Percentiles rank a stretch among this genome's conserved stretches.
Evolutionary conservation across 345 rosid species (phyloP).

Genomic region (Eucalyptus polybractea): DNA sequence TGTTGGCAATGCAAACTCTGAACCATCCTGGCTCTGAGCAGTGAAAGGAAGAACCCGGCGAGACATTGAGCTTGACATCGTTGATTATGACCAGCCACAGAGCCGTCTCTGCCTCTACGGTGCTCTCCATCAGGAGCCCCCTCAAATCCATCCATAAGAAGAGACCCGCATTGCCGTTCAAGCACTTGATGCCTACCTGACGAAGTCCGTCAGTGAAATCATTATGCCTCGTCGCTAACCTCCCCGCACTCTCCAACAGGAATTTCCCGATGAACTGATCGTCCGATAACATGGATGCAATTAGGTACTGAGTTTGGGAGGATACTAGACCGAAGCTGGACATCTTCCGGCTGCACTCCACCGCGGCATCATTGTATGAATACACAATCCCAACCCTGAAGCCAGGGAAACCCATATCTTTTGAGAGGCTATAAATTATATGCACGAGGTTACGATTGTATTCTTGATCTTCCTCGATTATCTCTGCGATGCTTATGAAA

Average conservation of each 20-base stretch:
- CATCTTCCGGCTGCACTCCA: slow-evolving; percentile 70
- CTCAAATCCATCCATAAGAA: slow-evolving; percentile 84
- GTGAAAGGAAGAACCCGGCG: slow-evolving; percentile 84
- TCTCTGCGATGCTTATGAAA: too few species aligned
- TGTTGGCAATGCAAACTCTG: slow-evolving; percentile 87
- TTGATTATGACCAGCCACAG: slow-evolving; percentile 68
- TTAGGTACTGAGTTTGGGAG: slow-evolving; percentile 72
- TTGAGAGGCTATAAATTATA: too few species aligned
- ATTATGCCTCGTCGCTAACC: slow-evolving; percentile 38
- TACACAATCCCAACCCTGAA: too few species aligned
- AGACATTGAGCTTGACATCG: slow-evolving; percentile 78
- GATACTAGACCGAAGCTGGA: slow-evolving; percentile 91
- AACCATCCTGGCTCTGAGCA: slow-evolving; percentile 91
- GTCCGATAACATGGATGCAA: slow-evolving; percentile 78
- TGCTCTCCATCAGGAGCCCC: slow-evolving; percentile 37
- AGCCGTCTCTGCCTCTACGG: slow-evolving; percentile 36
- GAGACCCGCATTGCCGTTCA: slow-evolving; percentile 65
- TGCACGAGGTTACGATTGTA: too few species aligned
- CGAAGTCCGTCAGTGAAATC: slow-evolving; percentile 40
- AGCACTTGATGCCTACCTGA: slow-evolving; percentile 45
- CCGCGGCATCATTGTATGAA: background rate
- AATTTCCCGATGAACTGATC: slow-evolving; percentile 48
- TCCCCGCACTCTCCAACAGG: slow-evolving; percentile 30
- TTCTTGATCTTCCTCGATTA: too few species aligned
- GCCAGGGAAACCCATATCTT: too few species aligned